Percentiles rank a stretch among this genome's conserved stretches.
phyloP scores from a whole-genome alignment of 768 basidiomycete species.

The Russula compacta region DNA sequence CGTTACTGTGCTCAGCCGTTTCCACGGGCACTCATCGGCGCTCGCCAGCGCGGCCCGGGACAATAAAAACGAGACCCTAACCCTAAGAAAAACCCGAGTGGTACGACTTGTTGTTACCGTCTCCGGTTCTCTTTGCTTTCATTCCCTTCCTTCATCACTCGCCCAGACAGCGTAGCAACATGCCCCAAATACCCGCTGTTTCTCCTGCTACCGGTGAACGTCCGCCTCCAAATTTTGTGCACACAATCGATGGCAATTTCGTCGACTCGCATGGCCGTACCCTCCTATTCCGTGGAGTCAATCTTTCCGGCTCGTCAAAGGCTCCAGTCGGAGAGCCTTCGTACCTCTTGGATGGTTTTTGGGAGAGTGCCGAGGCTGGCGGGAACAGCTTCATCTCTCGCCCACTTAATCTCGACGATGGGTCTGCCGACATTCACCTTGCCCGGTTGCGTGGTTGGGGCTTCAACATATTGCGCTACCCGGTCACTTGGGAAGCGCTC shows the following conservation, averaged over 20 bases:
- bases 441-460: constrained; percentile 87
- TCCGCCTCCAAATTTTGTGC: constrained; percentile 43
- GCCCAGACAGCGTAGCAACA: constrained; percentile 21
- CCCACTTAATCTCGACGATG: constrained; percentile 79
- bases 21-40: too few relatives aligned
- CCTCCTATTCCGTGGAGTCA: constrained; percentile 86
- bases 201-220: constrained; percentile 51
- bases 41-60: not conserved
- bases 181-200: constrained; percentile 47
- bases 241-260: constrained; percentile 60
- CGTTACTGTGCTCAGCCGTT: too few relatives aligned
- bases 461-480: constrained; percentile 77
- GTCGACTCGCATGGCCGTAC: constrained; percentile 69
- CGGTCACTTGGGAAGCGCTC: constrained; percentile 90
- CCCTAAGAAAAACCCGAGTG: constrained; percentile 1
- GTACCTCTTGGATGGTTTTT: constrained; percentile 64
- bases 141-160: constrained; percentile 1
- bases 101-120: constrained; percentile 14
- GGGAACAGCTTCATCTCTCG: constrained; percentile 63
- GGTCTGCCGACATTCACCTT: constrained; percentile 78
- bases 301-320: constrained; percentile 85
- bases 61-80: constrained; percentile 5
- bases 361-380: constrained; percentile 67
- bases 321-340: constrained; percentile 66
- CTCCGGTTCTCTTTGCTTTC: not conserved